Conservation (phyloP, 202 grass and related monocot species). For the Panicum hallii region DNA sequence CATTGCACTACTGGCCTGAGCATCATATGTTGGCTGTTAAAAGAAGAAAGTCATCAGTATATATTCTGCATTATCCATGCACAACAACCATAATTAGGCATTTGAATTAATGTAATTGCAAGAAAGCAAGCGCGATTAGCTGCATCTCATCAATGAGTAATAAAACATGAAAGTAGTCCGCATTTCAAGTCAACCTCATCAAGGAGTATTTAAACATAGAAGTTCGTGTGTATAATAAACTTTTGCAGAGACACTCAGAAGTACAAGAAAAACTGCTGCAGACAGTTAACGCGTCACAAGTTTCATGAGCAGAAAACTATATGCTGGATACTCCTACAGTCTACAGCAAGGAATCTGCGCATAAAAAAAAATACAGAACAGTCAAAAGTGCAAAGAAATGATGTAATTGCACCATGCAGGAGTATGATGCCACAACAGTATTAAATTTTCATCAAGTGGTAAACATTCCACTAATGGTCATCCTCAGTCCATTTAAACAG, state of each 20-base stretch:
- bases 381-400: neutral
- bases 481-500: slow-evolving; percentile 36
- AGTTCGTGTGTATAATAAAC: slow-evolving; percentile 4
- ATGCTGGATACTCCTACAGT: neutral
- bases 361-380: neutral
- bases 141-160: slow-evolving; percentile 25
- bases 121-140: slow-evolving; percentile 16
- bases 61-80: slow-evolving; percentile 19
- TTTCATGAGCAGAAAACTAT: slow-evolving; percentile 1
- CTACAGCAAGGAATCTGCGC: neutral
- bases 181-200: slow-evolving; percentile 25
- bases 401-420: neutral
- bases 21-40: slow-evolving; percentile 57
- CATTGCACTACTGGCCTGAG: slow-evolving; percentile 54
- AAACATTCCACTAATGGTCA: slow-evolving; percentile 4
- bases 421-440: slow-evolving; percentile 12
- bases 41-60: slow-evolving; percentile 52
- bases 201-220: slow-evolving; percentile 25
- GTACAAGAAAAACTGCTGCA: neutral
- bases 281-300: neutral
- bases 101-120: slow-evolving; percentile 24
- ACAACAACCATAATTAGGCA: slow-evolving; percentile 33
- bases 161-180: slow-evolving; percentile 20
- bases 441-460: slow-evolving; percentile 24
- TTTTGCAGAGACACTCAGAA: neutral